These are phyloP conservation scores for Dunaliella primolecta DNA, from an alignment of 139 green algal species.

Conservation along the genomic window DNA sequence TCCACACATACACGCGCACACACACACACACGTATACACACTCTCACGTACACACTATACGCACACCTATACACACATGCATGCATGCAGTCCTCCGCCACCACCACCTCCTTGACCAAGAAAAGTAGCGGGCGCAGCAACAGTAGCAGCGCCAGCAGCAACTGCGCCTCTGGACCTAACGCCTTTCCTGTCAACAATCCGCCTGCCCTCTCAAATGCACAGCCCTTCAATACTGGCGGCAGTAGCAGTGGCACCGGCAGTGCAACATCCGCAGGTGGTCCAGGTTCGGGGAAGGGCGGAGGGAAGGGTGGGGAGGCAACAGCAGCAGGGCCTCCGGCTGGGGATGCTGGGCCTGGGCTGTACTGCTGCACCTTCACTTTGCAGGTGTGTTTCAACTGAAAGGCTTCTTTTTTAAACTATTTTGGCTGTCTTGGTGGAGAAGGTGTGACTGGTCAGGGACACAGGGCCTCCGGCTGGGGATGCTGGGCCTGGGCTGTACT, in stretches of 20 bases:
- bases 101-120: neutral
- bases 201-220: neutral
- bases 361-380: slow-evolving; percentile 50
- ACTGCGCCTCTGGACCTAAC: too few relatives aligned
- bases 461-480: neutral
- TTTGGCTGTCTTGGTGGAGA: too few relatives aligned
- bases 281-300: neutral
- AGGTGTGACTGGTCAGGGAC: neutral
- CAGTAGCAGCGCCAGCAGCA: too few relatives aligned
- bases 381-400: slow-evolving; percentile 7
- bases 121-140: neutral
- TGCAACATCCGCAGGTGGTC: neutral
- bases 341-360: slow-evolving; percentile 35
- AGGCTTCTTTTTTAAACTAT: too few relatives aligned
- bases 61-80: neutral
- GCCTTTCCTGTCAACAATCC: too few relatives aligned
- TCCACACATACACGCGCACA: neutral
- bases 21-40: neutral
- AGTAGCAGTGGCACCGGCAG: neutral
- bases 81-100: neutral
- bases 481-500: slow-evolving; percentile 46
- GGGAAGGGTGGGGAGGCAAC: neutral
- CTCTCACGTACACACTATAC: neutral
- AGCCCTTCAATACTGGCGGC: neutral
- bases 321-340: neutral